Conservation (phyloP, 208 protist species). For the Crithidia fasciculata region DNA sequence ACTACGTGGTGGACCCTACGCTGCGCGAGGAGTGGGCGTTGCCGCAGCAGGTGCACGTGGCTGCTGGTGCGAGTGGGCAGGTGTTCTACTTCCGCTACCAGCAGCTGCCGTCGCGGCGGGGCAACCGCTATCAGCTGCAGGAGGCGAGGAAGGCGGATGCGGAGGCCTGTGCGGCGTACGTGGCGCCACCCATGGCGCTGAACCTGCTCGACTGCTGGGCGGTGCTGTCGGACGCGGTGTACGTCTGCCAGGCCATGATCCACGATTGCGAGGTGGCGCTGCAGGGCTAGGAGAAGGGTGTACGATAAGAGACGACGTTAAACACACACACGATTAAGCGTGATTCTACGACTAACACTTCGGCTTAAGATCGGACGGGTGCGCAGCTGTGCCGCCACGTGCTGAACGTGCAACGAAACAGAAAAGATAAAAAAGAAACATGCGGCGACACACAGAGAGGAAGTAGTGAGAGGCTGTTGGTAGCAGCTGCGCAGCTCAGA, state of each 20-base stretch:
- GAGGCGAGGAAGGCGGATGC: slow-evolving; percentile 7
- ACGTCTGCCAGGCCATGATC: slow-evolving; percentile 69
- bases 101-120: slow-evolving; percentile 75
- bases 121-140: slow-evolving; percentile 49
- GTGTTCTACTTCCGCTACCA: slow-evolving; percentile 65
- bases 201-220: slow-evolving; percentile 43
- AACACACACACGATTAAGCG: no score
- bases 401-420: neutral
- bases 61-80: slow-evolving; percentile 52
- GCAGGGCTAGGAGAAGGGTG: neutral
- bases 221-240: slow-evolving; percentile 45
- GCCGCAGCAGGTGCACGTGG: slow-evolving; percentile 80
- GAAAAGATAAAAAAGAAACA: neutral
- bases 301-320: neutral
- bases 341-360: no score
- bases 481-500: no score
- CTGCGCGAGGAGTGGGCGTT: slow-evolving; percentile 77
- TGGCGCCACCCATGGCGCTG: slow-evolving; percentile 25
- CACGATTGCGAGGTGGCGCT: slow-evolving; percentile 70
- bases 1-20: slow-evolving; percentile 82
- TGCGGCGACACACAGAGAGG: no score
- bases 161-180: slow-evolving; percentile 16
- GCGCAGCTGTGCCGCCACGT: neutral
- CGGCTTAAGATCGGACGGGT: neutral
- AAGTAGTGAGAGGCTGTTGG: no score